phyloP scores from a whole-genome alignment of 148 eudicot genomes.

The Cornus suecica region DNA sequence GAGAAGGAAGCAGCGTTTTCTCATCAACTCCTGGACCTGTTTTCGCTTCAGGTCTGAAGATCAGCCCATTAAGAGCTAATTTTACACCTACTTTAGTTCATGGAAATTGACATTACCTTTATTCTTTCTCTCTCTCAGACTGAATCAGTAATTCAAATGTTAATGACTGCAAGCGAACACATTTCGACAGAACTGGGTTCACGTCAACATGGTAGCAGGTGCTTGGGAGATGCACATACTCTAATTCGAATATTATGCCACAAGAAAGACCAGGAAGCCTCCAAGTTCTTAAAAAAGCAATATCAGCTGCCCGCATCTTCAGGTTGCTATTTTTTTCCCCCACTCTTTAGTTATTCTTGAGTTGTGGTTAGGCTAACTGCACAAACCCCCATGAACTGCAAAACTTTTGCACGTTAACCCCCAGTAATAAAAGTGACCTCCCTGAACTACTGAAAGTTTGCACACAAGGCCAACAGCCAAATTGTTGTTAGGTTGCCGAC shows the following conservation, averaged over 20 bases:
- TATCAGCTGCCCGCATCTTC: constrained; percentile 85
- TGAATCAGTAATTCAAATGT: constrained; percentile 71
- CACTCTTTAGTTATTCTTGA: neutral
- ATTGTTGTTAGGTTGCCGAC: no score
- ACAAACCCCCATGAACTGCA: no score
- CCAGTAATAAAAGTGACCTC: no score
- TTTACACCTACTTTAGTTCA: neutral
- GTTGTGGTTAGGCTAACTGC: no score
- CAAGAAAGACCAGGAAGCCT: constrained; percentile 83
- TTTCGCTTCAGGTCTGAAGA: constrained; percentile 59
- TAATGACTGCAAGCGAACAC: constrained; percentile 74
- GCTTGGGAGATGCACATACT: constrained; percentile 65
- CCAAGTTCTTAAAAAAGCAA: constrained; percentile 64
- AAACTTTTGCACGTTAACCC: no score
- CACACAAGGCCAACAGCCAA: no score
- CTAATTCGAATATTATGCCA: constrained; percentile 81
- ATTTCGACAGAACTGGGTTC: constrained; percentile 43
- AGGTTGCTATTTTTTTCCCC: constrained; percentile 34
- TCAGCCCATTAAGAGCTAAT: neutral
- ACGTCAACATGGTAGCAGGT: constrained; percentile 34
- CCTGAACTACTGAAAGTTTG: no score
- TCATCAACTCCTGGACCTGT: constrained; percentile 66
- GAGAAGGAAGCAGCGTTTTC: constrained; percentile 74
- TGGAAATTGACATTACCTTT: neutral
- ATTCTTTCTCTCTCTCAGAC: constrained; percentile 38